Evolutionary conservation across 148 eudicot genomes (phyloP).

Genomic region (Silene uniflora): DNA sequence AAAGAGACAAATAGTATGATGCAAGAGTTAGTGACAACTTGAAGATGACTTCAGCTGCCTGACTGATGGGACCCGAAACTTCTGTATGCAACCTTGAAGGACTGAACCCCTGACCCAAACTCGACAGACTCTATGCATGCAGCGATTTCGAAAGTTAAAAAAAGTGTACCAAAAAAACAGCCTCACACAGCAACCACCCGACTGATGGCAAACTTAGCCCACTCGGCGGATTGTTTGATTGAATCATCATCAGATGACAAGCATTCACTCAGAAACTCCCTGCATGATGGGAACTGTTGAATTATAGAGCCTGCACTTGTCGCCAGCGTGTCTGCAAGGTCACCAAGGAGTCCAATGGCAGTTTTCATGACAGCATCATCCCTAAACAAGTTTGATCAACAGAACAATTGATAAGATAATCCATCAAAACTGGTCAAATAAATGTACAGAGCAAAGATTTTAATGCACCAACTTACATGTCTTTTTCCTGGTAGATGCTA

Average conservation of each 20-base stretch:
- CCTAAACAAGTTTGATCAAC: conserved; percentile 34
- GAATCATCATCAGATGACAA: conserved; percentile 80
- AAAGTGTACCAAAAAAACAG: conserved; percentile 41
- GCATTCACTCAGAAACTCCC: conserved; percentile 77
- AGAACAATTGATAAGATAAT: not conserved
- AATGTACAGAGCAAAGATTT: not conserved
- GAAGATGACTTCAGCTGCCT: conserved; percentile 48
- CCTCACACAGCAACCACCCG: conserved; percentile 72
- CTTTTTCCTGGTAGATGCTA: conserved; percentile 81
- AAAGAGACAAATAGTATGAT: conserved; percentile 30
- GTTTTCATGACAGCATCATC: conserved; percentile 90
- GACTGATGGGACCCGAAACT: conserved; percentile 59
- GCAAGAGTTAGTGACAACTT: conserved; percentile 48
- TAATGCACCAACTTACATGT: conserved; percentile 55
- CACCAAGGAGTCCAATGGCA: conserved; percentile 94
- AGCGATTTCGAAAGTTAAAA: conserved; percentile 50
- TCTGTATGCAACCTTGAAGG: conserved; percentile 48
- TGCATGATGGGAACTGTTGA: conserved; percentile 74
- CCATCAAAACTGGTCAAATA: not conserved
- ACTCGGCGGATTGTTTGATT: conserved; percentile 95
- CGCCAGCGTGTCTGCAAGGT: conserved; percentile 92
- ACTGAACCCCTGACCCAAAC: conserved; percentile 35
- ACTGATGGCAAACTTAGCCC: conserved; percentile 84
- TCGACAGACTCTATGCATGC: conserved; percentile 77
- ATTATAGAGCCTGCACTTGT: conserved; percentile 71